A percentile compares a stretch with the other conserved stretches of the same genome.
phyloP scores from a whole-genome alignment of 202 grass and related monocot genomes.

The Panicum virgatum region DNA sequence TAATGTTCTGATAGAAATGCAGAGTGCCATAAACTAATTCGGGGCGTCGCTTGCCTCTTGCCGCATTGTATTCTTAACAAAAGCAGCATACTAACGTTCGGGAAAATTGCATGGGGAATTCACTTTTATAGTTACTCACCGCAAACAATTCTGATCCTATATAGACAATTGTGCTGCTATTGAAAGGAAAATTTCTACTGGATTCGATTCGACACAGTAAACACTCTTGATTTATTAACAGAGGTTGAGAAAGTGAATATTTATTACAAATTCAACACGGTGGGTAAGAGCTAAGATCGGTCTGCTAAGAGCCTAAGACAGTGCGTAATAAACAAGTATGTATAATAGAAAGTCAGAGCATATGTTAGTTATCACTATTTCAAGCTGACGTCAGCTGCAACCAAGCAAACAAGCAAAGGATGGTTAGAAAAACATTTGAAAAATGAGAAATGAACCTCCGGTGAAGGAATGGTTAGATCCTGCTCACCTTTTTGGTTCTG shows the following conservation, averaged over 20 bases:
- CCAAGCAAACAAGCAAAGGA: slow-evolving; percentile 9
- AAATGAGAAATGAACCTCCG: slow-evolving; percentile 1
- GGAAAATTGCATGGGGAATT: neutral
- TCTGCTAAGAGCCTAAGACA: neutral
- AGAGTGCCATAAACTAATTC: neutral
- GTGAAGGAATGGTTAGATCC: neutral
- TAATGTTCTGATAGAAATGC: neutral
- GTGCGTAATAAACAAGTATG: neutral
- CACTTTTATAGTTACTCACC: neutral
- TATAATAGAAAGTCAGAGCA: neutral
- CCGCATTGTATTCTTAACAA: neutral
- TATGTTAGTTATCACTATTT: neutral
- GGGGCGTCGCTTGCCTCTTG: neutral
- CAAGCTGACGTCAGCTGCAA: neutral
- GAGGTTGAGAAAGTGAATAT: neutral
- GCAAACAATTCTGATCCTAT: neutral
- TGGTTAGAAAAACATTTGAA: slow-evolving; percentile 15
- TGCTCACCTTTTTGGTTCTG: neutral
- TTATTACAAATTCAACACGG: neutral
- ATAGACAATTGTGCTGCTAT: neutral
- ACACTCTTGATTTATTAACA: neutral
- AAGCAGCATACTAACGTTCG: neutral
- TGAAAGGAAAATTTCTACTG: neutral
- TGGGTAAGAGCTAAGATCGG: neutral
- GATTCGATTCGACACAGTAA: neutral